Percentiles rank a stretch among this genome's conserved stretches.
Evolutionary conservation across 352 stramenopile genomes (phyloP).

Genomic region (Aphanomyces invadans): DNA sequence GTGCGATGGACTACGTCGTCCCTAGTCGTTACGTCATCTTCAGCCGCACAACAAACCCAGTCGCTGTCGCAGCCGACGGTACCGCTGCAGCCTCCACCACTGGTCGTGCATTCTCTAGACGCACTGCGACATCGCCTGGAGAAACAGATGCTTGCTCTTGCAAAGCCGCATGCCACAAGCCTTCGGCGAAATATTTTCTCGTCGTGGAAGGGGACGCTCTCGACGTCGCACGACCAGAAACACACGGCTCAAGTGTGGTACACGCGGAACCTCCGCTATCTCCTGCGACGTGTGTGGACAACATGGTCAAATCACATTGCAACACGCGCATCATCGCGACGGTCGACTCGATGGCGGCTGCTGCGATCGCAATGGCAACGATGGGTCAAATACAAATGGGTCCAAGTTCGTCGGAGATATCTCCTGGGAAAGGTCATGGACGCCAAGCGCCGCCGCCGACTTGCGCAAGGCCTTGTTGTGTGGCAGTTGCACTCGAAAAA

Average conservation of each 20-base stretch:
- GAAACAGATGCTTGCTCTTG: not conserved
- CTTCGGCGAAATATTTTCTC: conserved; percentile 4
- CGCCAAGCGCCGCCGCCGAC: not conserved
- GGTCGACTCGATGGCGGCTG: not conserved
- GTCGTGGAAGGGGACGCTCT: not conserved
- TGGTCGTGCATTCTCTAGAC: not conserved
- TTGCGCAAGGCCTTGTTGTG: not conserved
- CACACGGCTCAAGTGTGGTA: not conserved
- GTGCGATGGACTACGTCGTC: not conserved
- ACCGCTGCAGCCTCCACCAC: not conserved
- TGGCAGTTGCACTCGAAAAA: conserved; percentile 16
- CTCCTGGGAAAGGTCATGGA: not conserved
- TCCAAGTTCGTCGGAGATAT: not conserved
- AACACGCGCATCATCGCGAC: not conserved
- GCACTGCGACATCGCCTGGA: not conserved
- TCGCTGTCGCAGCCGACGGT: too few species aligned
- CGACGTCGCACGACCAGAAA: not conserved
- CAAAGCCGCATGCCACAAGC: not conserved
- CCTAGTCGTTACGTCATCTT: too few species aligned
- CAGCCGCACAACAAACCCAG: too few species aligned
- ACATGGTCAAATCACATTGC: not conserved
- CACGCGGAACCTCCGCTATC: not conserved
- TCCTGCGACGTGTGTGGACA: not conserved
- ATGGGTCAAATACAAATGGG: not conserved
- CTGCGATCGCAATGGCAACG: not conserved